Base-by-base conservation (phyloP, 192 early-diverging fungal genomes). In the Helicostylum pulchrum region DNA sequence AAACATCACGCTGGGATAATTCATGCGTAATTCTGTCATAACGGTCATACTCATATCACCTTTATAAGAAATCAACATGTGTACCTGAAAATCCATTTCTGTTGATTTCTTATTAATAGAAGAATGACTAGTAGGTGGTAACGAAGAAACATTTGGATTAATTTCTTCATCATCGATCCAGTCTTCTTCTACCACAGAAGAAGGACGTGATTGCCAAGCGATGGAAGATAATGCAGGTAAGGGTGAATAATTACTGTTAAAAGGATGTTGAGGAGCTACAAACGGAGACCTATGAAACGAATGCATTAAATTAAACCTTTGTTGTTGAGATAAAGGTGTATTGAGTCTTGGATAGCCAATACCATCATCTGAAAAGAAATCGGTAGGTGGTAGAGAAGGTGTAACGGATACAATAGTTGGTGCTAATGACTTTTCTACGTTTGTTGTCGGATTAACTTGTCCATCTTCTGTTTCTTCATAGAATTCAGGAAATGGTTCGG, bases 401-500 rank as follows among this genome's bases (percentile, higher is more conserved):
- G 57, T 11, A 4, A 12, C 21, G 3, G 51, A 52, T 52, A 48
- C 17, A 15, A 14, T 48, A 14, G 17, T 19, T 7, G 19, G 9
- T 19, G 19, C 30, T 10, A 4, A 1, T 30, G 19, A 30, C 7
- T 30, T 52, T 9, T 5, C 5, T 52, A 26, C 2, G 8, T 10
- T 9, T 11, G 19, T 20, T 5, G 7, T 59, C 14, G 10, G 19
- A 12, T 42, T 15, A 21, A 17, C 1, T 44, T 20, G n/a, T 59
- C 43, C 51, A 21, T 59, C 20, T 14, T 59, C 39, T 10, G 17
- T 19, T 8, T 57, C 55, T 23, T 82, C 85, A 64, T 92, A 92
- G 73, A 90, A 89, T 73, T 90, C 90, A 34, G 86, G 81, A 52
- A 87, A 87, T 0, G 89, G 89, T 62, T 90, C 89, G 2, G 87